Conservation (phyloP, 2,329 filamentous ascomycete genomes). For the Nemania sp. region DNA sequence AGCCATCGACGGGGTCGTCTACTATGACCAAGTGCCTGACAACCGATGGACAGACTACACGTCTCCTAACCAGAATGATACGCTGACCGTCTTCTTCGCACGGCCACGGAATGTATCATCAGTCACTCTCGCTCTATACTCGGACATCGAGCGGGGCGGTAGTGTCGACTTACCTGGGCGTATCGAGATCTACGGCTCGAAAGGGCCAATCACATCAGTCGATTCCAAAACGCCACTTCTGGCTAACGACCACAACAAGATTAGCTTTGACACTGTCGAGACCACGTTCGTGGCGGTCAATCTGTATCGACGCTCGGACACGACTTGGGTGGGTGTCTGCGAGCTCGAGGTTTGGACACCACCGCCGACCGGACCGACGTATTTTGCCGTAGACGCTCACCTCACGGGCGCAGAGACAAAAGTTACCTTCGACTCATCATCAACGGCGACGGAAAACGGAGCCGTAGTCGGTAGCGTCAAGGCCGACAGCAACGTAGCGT, state of each 20-base stretch:
- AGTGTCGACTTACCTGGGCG: slow-evolving; percentile 36
- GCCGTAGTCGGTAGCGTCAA: slow-evolving; percentile 35
- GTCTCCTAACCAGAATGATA: slow-evolving; percentile 42
- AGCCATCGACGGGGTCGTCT: slow-evolving; percentile 49
- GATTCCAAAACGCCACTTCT: slow-evolving; percentile 28
- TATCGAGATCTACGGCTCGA: slow-evolving; percentile 37
- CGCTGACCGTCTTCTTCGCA: slow-evolving; percentile 42
- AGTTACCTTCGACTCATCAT: slow-evolving; percentile 34
- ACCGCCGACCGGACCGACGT: slow-evolving; percentile 28
- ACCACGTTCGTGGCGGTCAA: slow-evolving; percentile 42
- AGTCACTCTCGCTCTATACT: slow-evolving; percentile 41
- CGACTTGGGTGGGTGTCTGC: slow-evolving; percentile 39
- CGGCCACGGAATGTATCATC: slow-evolving; percentile 42
- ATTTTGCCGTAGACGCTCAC: slow-evolving; percentile 39
- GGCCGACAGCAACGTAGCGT: slow-evolving; percentile 36
- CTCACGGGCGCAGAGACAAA: slow-evolving; percentile 33
- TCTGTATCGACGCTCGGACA: slow-evolving; percentile 32
- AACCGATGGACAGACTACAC: slow-evolving; percentile 47
- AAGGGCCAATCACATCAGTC: slow-evolving; percentile 28
- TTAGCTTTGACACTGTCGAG: slow-evolving; percentile 35
- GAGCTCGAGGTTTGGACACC: slow-evolving; percentile 43
- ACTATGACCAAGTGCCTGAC: slow-evolving; percentile 45
- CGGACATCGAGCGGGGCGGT: slow-evolving; percentile 42
- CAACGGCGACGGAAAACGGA: slow-evolving; percentile 32
- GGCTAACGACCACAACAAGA: slow-evolving; percentile 37